Evolutionary conservation across 192 early-diverging fungal species (phyloP).

Genomic region (Piromyces finnis): DNA sequence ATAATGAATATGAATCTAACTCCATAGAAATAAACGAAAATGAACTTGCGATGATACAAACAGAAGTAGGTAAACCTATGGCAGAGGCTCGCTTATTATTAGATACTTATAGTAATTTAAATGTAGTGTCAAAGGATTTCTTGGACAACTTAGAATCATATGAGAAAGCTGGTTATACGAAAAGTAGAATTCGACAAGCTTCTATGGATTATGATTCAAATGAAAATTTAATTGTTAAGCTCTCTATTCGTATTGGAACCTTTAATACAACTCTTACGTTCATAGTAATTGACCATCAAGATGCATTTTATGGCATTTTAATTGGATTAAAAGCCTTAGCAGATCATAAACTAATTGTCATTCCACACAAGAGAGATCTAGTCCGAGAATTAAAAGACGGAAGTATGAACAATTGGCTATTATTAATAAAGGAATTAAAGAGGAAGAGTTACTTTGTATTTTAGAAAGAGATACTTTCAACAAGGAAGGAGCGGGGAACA

Average conservation of each 20-base stretch:
- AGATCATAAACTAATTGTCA: neutral
- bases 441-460: neutral
- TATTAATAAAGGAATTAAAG: neutral
- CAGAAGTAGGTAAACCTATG: neutral
- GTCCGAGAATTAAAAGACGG: neutral
- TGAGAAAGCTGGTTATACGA: neutral
- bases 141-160: neutral
- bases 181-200: neutral
- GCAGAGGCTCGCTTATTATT: no score
- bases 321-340: neutral
- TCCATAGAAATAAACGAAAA: neutral
- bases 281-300: neutral
- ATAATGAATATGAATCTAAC: neutral
- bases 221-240: neutral
- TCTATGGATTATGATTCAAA: no score
- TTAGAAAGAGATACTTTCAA: no score
- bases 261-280: neutral
- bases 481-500: no score
- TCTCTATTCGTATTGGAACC: neutral
- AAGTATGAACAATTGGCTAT: neutral
- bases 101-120: no score
- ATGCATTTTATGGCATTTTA: neutral
- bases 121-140: no score
- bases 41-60: neutral
- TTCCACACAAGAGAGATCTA: neutral